A percentile compares a stretch with the other conserved stretches of the same genome.
Conservation (phyloP, 352 stramenopile species). For the Phytophthora sojae region DNA sequence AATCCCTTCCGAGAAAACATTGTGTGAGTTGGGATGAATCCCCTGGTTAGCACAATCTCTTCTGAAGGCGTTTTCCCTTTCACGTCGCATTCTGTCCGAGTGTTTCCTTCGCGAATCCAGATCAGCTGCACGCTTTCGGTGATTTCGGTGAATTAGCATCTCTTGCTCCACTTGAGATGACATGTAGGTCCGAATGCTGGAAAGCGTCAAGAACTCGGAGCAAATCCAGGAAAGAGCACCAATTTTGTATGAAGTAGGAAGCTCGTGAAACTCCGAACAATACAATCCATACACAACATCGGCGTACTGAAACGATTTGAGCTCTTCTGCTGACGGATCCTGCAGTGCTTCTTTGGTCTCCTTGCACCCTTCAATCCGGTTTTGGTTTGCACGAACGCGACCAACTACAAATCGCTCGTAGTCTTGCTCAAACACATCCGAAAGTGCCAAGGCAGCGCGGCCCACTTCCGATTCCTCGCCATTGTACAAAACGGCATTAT, state of each 20-base stretch:
- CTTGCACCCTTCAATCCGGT: slow-evolving; percentile 61
- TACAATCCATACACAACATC: slow-evolving; percentile 81
- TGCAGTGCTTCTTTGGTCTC: slow-evolving; percentile 45
- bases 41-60: slow-evolving; percentile 64
- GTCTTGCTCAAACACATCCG: slow-evolving; percentile 86
- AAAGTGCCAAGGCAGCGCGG: slow-evolving; percentile 67
- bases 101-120: slow-evolving; percentile 63
- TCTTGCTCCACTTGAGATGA: slow-evolving; percentile 70
- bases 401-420: slow-evolving; percentile 79
- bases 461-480: slow-evolving; percentile 82
- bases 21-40: slow-evolving; percentile 74
- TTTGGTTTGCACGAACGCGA: slow-evolving; percentile 63
- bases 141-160: slow-evolving; percentile 55
- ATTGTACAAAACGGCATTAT: slow-evolving; percentile 85
- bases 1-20: slow-evolving; percentile 69
- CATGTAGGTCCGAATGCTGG: slow-evolving; percentile 62
- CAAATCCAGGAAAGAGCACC: slow-evolving; percentile 72
- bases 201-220: slow-evolving; percentile 70
- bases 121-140: slow-evolving; percentile 60
- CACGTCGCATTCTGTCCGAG: slow-evolving; percentile 54
- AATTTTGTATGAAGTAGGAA: slow-evolving; percentile 70
- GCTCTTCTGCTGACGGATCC: slow-evolving; percentile 22
- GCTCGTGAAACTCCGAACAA: slow-evolving; percentile 71
- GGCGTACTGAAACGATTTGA: slow-evolving; percentile 50
- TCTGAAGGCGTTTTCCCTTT: slow-evolving; percentile 69